Base-by-base conservation (phyloP, 73 alveolate species). In the Paramecium bursaria region DNA sequence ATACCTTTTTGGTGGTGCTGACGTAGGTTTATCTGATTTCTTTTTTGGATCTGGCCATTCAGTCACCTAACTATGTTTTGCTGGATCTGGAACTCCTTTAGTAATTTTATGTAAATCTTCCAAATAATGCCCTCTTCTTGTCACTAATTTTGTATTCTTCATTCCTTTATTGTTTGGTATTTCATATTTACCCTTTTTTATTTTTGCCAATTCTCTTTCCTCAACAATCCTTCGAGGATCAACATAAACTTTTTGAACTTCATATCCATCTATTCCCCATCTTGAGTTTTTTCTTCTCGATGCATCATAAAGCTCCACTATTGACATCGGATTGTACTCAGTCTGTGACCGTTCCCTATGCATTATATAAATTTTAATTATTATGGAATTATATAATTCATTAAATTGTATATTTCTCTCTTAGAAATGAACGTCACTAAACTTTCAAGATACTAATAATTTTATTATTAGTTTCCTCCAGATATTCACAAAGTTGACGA, bases 231-330 rank as follows among this genome's bases (percentile, higher is more conserved):
- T 35, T 14, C 51, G 14, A 14, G 75, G 89, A 79, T 79, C 89
- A 54, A 46, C 75, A 61, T 79, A 79, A 17, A 53, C 54, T 54
- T 79, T 79, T 15, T 80, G 85, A 39, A 61, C 89, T 39, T 79
- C 89, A 42, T 79, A 79, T 21, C 89, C 89, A 13, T 79, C 89
- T 10, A 79, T 53, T 39, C 89, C 89, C 47, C 61, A 79, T 3
- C 46, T 73, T 50, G 89, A 61, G 31, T 67, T 61, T 50, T 79
- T 17, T 54, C 89, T 79, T 82, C 50, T 50, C 61, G 11, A 7
- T 7, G 49, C 49, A 7, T 7, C 5, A 39, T 7, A 7, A 5
- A 11, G 14, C 5, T 39, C 49, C 14, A 39, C 11, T 7, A 39
- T 39, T 11, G 49, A 39, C 49, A 39, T 5, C 49, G 11, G 49